Evolutionary conservation across 768 basidiomycete species (phyloP), one percentile per base, ranked within the genome.

Genomic region (Neoboletus subvelutipes): DNA sequence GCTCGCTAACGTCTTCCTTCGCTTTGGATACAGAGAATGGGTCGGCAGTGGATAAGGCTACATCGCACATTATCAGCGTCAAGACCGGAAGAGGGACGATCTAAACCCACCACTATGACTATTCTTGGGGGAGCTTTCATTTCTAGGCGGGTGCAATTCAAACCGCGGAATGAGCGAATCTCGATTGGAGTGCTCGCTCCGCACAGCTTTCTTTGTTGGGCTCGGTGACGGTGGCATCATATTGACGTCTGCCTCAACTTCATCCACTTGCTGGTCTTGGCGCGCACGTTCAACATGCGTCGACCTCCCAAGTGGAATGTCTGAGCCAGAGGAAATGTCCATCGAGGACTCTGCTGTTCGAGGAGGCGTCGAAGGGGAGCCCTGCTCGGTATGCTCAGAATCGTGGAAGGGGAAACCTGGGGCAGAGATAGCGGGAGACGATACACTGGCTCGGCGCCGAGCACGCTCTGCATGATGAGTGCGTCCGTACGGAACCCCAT

Each of bases 401-500:
- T 67, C 54, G 11, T 59, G 58, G 24, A 74, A 60, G 45, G 61
- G 73, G 58, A 79, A 81, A 37, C 77, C 77, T 46, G 77, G 77
- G 13, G n/a, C 26, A 45, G 62, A 57, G 22, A 67, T 56, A 15
- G 78, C 69, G 41, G 71, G 64, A 11, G 70, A 71, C 1, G 70
- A 72, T 45, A 72, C 26, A 41, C 64, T 72, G 7, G 61, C 67
- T 42, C 71, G 67, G n/a, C 70, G 71, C 10, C 69, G 67, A 17
- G 78, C 75, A 29, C 83, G 78, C 41, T 85, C 81, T 8, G 79
- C 76, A 60, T 86, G 86, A 68, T 85, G 87, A 20, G 78, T 79
- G 18, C 83, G 79, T 22, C 86, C 87, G 46, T 85, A 80, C 6
- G 84, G 84, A 51, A 87, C 71, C 2, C 85, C 85, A 54, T 80